Conservation (phyloP, 805 yeast species). For the Teunomyces kruisii region DNA sequence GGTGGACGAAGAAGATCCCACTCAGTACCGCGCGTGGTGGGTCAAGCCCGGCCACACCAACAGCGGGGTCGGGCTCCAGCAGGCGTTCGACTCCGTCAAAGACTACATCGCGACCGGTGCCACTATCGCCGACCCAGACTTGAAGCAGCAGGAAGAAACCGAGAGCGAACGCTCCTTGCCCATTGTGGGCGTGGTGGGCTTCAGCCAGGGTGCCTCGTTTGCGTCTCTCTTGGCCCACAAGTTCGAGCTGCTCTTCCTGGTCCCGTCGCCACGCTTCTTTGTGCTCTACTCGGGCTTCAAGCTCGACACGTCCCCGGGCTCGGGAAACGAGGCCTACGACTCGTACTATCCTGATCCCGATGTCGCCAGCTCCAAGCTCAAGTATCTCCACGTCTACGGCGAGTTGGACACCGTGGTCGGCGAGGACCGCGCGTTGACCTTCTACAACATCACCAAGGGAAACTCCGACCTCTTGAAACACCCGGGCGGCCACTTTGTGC, state of each 20-base stretch:
- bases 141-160: conserved; percentile 18
- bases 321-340: conserved; percentile 26
- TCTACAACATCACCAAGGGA: conserved; percentile 44
- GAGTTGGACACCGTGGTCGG: conserved; percentile 85
- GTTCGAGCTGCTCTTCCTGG: conserved; percentile 53
- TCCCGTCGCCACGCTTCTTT: conserved; percentile 55
- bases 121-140: conserved; percentile 28
- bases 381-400: conserved; percentile 74
- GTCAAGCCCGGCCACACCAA: conserved; percentile 45
- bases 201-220: conserved; percentile 93
- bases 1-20: conserved; percentile 30
- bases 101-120: conserved; percentile 60
- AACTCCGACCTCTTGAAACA: conserved; percentile 67
- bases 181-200: conserved; percentile 85
- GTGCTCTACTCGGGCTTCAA: conserved; percentile 70
- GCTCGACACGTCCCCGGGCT: conserved; percentile 24
- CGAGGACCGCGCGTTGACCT: conserved; percentile 61
- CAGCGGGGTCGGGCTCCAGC: conserved; percentile 49
- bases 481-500: conserved; percentile 97
- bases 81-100: conserved; percentile 48
- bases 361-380: conserved; percentile 21
- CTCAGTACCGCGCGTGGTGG: conserved; percentile 74
- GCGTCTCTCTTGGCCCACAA: conserved; percentile 67
- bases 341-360: conserved; percentile 25
- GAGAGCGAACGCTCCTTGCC: conserved; percentile 43